Percentiles rank a stretch among this genome's conserved stretches.
Conservation (phyloP, 306 rosid genomes). For the Quercus engelmannii region DNA sequence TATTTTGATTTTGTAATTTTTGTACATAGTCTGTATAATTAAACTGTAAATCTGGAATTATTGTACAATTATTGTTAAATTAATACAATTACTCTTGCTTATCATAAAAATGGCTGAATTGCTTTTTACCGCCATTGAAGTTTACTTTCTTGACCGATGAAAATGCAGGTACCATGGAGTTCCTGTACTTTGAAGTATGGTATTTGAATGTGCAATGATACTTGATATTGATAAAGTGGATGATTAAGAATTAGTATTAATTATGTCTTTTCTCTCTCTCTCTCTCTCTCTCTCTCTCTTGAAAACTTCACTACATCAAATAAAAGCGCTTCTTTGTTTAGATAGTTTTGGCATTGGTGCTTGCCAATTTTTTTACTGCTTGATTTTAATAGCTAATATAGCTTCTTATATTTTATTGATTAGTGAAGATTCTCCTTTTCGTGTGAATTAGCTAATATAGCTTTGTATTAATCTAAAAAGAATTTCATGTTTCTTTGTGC, state of each 20-base stretch:
- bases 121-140: too few species aligned
- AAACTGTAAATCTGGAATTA: too few species aligned
- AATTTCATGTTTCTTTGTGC: too few species aligned
- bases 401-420: neutral
- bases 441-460: too few species aligned
- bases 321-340: constrained; percentile 42
- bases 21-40: too few species aligned
- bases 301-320: constrained; percentile 60
- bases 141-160: too few species aligned
- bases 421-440: neutral
- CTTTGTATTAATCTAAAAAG: too few species aligned
- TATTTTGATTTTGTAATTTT: too few species aligned
- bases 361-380: constrained; percentile 9
- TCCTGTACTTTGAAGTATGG: constrained; percentile 1
- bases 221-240: neutral
- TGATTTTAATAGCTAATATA: constrained; percentile 1
- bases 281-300: neutral
- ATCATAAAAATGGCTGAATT: too few species aligned
- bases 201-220: constrained; percentile 6
- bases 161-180: constrained; percentile 51
- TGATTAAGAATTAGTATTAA: neutral
- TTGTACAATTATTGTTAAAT: too few species aligned
- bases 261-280: neutral
- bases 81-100: too few species aligned
- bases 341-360: neutral